Evolutionary conservation across 139 green algal genomes (phyloP).

Genomic region (Prasinococcaceae sp.): DNA sequence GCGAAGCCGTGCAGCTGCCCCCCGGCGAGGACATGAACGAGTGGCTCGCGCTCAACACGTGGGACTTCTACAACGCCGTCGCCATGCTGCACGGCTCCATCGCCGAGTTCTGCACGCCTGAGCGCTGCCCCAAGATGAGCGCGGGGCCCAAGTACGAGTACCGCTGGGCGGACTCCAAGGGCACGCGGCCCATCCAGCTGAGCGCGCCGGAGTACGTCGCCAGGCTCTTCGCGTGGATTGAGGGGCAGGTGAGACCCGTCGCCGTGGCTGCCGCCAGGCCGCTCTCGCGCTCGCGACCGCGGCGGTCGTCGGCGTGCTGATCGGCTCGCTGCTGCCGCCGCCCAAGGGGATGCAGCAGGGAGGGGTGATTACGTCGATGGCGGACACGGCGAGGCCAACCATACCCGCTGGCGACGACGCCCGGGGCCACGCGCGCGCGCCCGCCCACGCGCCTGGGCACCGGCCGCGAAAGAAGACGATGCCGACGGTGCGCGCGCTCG

Average conservation of each 20-base stretch:
- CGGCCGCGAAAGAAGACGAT: too few relatives aligned
- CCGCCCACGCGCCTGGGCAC: too few relatives aligned
- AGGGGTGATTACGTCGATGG: too few relatives aligned
- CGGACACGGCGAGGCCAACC: too few relatives aligned
- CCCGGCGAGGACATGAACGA: conserved; percentile 75
- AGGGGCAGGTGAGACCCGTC: conserved; percentile 80
- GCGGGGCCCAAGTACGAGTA: conserved; percentile 96
- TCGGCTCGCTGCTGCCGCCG: too few relatives aligned
- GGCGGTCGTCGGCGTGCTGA: too few relatives aligned
- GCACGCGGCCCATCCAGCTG: conserved; percentile 81
- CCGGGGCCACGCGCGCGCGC: too few relatives aligned
- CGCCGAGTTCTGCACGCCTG: conserved; percentile 79
- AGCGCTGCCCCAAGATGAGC: conserved; percentile 83
- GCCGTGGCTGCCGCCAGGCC: too few relatives aligned
- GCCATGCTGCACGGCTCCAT: conserved; percentile 83
- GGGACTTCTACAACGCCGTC: conserved; percentile 95
- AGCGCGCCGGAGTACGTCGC: conserved; percentile 90
- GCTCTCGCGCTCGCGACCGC: too few relatives aligned
- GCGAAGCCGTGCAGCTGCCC: conserved; percentile 25
- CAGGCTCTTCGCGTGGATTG: conserved; percentile 92
- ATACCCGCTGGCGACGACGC: too few relatives aligned
- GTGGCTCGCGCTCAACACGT: conserved; percentile 78
- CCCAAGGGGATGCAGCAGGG: too few relatives aligned
- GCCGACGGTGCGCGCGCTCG: too few relatives aligned
- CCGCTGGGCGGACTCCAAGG: conserved; percentile 88